Percentiles rank a stretch among this genome's conserved stretches.
Evolutionary conservation across 495 filamentous ascomycete species (phyloP).

Genomic region (Margaritispora aquatica): DNA sequence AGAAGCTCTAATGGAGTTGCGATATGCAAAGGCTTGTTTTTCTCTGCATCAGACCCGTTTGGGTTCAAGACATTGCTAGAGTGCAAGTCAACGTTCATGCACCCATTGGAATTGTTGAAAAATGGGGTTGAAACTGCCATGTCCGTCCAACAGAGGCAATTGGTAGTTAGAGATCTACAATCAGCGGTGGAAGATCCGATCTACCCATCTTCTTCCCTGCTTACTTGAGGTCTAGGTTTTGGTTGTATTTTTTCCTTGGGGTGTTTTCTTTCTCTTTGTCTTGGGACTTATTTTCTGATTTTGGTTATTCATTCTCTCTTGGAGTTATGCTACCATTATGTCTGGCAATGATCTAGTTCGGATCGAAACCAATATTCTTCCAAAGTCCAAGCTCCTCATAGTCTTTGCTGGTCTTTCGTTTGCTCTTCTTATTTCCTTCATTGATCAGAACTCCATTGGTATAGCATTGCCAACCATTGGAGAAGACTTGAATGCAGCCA

Average conservation of each 20-base stretch:
- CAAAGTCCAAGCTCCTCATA: constrained; percentile 46
- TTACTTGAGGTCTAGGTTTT: neutral
- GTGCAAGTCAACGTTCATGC: neutral
- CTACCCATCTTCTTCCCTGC: constrained; percentile 3
- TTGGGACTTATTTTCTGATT: too few relatives aligned
- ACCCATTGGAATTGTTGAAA: too few relatives aligned
- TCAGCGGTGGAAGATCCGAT: constrained; percentile 1
- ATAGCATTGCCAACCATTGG: constrained; percentile 56
- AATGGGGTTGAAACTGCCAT: neutral
- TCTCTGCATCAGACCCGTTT: neutral
- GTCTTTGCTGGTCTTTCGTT: constrained; percentile 49
- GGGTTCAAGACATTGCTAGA: too few relatives aligned
- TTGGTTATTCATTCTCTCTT: neutral
- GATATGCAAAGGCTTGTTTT: neutral
- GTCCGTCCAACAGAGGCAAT: neutral
- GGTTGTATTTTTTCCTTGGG: neutral
- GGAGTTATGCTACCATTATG: constrained; percentile 9
- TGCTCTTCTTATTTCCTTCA: constrained; percentile 49
- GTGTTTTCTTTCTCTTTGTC: too few relatives aligned
- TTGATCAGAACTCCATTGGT: constrained; percentile 59
- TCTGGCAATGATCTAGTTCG: constrained; percentile 18
- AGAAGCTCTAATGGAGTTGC: neutral
- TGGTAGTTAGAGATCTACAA: constrained; percentile 8
- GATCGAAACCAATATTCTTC: constrained; percentile 50
- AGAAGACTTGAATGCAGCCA: constrained; percentile 43